These are phyloP conservation scores for Mycena epipterygia DNA, from an alignment of 768 basidiomycete genomes.

Conservation along the genomic window DNA sequence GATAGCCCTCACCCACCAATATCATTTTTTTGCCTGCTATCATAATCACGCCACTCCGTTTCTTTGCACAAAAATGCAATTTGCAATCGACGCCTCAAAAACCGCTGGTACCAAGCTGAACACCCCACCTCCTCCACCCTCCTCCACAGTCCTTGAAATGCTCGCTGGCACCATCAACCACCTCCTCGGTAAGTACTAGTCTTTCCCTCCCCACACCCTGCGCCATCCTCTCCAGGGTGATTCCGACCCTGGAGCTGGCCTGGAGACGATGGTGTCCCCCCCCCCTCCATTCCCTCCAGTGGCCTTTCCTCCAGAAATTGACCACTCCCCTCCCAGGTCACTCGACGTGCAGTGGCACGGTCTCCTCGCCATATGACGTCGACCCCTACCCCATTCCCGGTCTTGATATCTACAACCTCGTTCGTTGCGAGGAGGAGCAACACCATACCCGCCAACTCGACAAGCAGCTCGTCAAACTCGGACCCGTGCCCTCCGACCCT, in stretches of 20 bases:
- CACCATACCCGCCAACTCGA: background rate
- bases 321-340: background rate
- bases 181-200: background rate
- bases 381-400: background rate
- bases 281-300: too few species aligned
- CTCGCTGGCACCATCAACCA: background rate
- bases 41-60: too few species aligned
- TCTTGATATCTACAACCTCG: background rate
- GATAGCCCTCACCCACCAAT: too few species aligned
- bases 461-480: background rate
- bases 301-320: background rate
- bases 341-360: background rate
- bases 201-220: background rate
- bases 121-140: background rate
- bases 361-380: background rate
- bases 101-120: too few species aligned
- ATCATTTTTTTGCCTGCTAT: too few species aligned
- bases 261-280: background rate
- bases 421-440: background rate
- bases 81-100: too few species aligned
- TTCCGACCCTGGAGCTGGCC: conserved; percentile 12
- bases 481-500: background rate
- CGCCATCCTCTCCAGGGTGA: background rate
- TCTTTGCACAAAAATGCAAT: too few species aligned
- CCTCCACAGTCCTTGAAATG: background rate